These are phyloP conservation scores for Botrytis squamosa DNA, from an alignment of 2,329 filamentous ascomycete species.

Conservation along the genomic window DNA sequence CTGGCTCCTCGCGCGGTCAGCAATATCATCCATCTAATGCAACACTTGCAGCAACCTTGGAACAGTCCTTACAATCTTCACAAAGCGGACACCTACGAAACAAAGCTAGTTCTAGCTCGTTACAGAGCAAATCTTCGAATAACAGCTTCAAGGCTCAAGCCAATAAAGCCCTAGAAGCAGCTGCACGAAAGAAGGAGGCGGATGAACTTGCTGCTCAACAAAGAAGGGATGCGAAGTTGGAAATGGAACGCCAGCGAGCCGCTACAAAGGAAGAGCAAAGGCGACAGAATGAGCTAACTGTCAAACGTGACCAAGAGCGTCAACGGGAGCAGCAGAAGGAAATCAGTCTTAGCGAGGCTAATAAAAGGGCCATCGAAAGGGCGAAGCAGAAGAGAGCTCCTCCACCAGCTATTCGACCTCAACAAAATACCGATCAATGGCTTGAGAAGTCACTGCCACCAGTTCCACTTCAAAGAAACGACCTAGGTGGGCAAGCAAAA, in stretches of 20 bases:
- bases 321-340: conserved; percentile 46
- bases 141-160: conserved; percentile 66
- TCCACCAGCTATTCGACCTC: conserved; percentile 56
- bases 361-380: conserved; percentile 64
- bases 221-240: conserved; percentile 77
- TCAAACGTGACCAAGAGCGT: conserved; percentile 58
- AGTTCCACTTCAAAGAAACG: conserved; percentile 32
- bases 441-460: conserved; percentile 38
- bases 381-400: conserved; percentile 64
- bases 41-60: conserved; percentile 55
- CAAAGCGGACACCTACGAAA: conserved; percentile 50
- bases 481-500: conserved; percentile 31
- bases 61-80: conserved; percentile 52
- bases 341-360: conserved; percentile 55
- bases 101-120: conserved; percentile 58
- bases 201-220: conserved; percentile 78
- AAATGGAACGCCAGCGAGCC: conserved; percentile 74
- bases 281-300: conserved; percentile 58
- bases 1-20: conserved; percentile 62
- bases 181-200: conserved; percentile 78
- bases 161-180: conserved; percentile 70
- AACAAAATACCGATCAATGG: conserved; percentile 44
- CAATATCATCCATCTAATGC: conserved; percentile 60
- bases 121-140: conserved; percentile 43
- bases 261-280: conserved; percentile 64